Conservation (phyloP, 257 asterid species). For the Nicotiana otophora region DNA sequence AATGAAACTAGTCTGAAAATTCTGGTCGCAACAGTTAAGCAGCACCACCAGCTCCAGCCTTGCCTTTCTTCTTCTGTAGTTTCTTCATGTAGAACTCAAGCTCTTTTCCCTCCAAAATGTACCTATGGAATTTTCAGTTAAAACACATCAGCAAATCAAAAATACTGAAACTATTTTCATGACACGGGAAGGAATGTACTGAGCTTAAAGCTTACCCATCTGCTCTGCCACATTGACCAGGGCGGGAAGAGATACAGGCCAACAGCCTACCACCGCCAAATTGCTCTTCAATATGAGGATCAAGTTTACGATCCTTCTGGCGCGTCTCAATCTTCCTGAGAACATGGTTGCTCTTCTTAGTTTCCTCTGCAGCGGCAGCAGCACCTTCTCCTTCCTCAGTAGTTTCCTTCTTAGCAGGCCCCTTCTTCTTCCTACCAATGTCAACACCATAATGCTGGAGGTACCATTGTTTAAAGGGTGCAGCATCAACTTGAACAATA, state of each 20-base stretch:
- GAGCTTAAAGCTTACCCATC: slow-evolving; percentile 38
- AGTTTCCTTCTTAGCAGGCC: slow-evolving; percentile 23
- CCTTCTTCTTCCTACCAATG: slow-evolving; percentile 39
- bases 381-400: slow-evolving; percentile 36
- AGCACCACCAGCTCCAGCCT: slow-evolving; percentile 21
- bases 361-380: slow-evolving; percentile 26
- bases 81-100: slow-evolving; percentile 15
- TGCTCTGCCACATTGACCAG: slow-evolving; percentile 55
- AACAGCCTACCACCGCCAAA: slow-evolving; percentile 40
- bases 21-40: neutral
- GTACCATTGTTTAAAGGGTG: slow-evolving; percentile 39
- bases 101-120: slow-evolving; percentile 25
- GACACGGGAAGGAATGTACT: too few relatives aligned
- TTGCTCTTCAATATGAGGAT: slow-evolving; percentile 50
- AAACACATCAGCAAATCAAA: neutral
- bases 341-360: slow-evolving; percentile 47
- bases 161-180: neutral
- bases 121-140: slow-evolving; percentile 6
- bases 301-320: slow-evolving; percentile 34
- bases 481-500: slow-evolving; percentile 37
- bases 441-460: slow-evolving; percentile 42
- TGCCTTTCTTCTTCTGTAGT: slow-evolving; percentile 19
- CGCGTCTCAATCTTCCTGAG: slow-evolving; percentile 39
- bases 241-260: slow-evolving; percentile 53
- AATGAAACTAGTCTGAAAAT: neutral